Base-by-base conservation (phyloP, 495 filamentous ascomycete species). In the Aspergillus heteromorphus region DNA sequence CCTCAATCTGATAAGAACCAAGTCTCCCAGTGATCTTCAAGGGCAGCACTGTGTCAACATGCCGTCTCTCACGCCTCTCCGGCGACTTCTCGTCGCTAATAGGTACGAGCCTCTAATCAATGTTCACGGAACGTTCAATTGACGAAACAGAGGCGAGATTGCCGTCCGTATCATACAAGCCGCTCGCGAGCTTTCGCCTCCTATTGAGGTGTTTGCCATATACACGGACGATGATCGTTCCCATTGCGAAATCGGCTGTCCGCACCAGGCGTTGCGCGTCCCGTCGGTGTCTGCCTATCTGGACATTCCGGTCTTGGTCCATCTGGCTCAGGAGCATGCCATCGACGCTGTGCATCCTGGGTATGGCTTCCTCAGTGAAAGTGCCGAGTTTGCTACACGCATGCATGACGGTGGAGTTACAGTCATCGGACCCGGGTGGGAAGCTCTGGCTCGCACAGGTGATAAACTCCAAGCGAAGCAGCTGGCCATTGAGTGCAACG, bases 331-430 rank as follows among this genome's bases (percentile, higher is more conserved):
- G 52, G 67, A 77, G 41, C 63, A 83, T 59, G 58, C 57, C 0
- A 78, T 83, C n/a, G 78, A 85, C 53, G 67, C 79, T 11, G 68
- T 85, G 4, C 81, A 84, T 59, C 82, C 83, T 0, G 83, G 83
- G 0, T 86, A 86, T 67, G 83, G 83, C 9, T 86, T 85, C 51
- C 68, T 86, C 2, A 81, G 79, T 21, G 83, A 86, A 59, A 82
- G 73, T 49, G 64, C 76, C 13, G 78, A 80, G 2, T 82, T 86
- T 53, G 69, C 79, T 0, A 55, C 55, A 14, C 70, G 73, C 17
- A 78, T 82, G 75, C 64, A 77, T 9, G 75, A 80, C 57, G 74
- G 71, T 13, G 67, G 73, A 1, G 62, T 73, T 14, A 55, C 71
- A 2, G 79, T 84, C 4, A 73, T 86, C 20, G 83, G 83, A 10